These are phyloP conservation scores for Debaryomycetaceae sp. DNA, from an alignment of 1,139 yeast genomes.

Conservation along the genomic window DNA sequence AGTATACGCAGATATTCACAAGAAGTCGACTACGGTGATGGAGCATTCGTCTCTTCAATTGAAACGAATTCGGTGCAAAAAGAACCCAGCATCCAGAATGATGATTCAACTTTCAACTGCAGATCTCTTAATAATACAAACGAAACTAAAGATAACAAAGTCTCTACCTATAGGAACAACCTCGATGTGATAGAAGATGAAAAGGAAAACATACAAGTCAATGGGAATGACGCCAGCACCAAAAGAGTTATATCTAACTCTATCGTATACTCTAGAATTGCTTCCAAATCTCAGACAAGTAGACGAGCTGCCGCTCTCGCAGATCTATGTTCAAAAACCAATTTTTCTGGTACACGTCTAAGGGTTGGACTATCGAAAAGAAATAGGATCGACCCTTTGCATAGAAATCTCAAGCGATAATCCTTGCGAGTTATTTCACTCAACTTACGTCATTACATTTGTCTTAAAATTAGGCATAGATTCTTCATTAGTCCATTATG, in stretches of 20 bases:
- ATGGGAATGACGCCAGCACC: no score
- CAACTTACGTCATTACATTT: no score
- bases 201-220: not conserved
- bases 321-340: conserved; percentile 16
- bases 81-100: conserved; percentile 1
- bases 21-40: not conserved
- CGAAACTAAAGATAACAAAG: not conserved
- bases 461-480: no score
- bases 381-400: conserved; percentile 29
- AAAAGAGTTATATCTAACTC: no score
- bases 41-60: not conserved
- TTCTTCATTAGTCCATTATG: no score
- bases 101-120: not conserved
- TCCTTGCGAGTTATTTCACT: not conserved
- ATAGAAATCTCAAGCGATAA: conserved; percentile 14
- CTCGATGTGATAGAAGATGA: not conserved
- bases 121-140: not conserved
- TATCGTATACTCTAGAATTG: no score
- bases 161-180: not conserved
- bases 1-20: not conserved
- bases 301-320: conserved; percentile 12
- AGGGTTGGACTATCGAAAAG: conserved; percentile 33
- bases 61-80: not conserved
- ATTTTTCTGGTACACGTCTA: conserved; percentile 8
- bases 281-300: not conserved